Evolutionary conservation across 2,329 filamentous ascomycete species (phyloP).

Genomic region (Penicillium palitans): DNA sequence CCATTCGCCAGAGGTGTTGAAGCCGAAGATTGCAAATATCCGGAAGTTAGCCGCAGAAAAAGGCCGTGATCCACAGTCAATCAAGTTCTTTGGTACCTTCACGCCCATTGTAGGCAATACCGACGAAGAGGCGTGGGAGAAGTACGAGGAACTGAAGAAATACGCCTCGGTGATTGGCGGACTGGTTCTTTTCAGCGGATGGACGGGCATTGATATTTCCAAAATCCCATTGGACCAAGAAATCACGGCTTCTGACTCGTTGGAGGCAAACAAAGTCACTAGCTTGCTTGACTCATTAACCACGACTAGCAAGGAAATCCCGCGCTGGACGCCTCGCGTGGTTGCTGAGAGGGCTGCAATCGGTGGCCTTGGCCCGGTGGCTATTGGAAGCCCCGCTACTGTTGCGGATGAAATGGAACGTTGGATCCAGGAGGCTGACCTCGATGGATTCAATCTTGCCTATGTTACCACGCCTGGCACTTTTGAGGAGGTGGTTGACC

Average conservation of each 20-base stretch:
- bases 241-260: constrained; percentile 55
- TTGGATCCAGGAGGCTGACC: constrained; percentile 48
- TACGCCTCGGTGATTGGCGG: constrained; percentile 57
- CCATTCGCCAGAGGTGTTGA: constrained; percentile 52
- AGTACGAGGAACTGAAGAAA: constrained; percentile 53
- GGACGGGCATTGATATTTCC: constrained; percentile 62
- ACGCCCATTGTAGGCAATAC: constrained; percentile 53
- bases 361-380: constrained; percentile 52
- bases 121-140: constrained; percentile 55
- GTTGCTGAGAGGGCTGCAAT: constrained; percentile 51
- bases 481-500: constrained; percentile 54
- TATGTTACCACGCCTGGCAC: constrained; percentile 55
- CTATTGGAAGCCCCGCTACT: constrained; percentile 48
- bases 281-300: constrained; percentile 54
- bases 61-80: constrained; percentile 57
- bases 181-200: constrained; percentile 57
- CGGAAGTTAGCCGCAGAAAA: constrained; percentile 52
- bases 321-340: constrained; percentile 48
- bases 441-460: constrained; percentile 47
- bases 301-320: constrained; percentile 50
- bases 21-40: constrained; percentile 55
- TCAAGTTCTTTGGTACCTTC: constrained; percentile 58
- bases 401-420: constrained; percentile 52
- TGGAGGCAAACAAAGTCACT: constrained; percentile 54
- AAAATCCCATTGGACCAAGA: constrained; percentile 60